Evolutionary conservation across 225 moss, liverwort and hornwort species (phyloP).

Genomic region (Antitrichia curtipendula): DNA sequence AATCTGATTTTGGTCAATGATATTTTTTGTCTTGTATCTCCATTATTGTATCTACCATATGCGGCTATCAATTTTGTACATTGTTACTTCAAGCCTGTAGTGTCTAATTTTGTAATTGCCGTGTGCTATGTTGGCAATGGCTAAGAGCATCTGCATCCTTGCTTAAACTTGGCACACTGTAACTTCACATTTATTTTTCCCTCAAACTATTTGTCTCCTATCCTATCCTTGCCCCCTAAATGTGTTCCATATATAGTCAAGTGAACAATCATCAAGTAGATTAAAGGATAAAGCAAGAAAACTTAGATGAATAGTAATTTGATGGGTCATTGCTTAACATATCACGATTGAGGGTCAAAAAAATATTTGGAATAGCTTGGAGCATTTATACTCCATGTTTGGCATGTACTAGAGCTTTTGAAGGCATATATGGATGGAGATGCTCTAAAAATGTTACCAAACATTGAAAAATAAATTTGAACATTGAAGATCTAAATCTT

Average conservation of each 20-base stretch:
- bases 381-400: not conserved
- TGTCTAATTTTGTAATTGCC: not conserved
- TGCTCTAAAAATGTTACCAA: not conserved
- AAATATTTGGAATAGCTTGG: not conserved
- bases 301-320: not conserved
- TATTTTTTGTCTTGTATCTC: not conserved
- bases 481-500: not conserved
- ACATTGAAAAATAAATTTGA: no score
- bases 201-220: not conserved
- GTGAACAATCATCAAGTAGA: not conserved
- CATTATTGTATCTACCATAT: not conserved
- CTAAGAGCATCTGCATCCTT: not conserved
- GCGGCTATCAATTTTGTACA: not conserved
- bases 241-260: not conserved
- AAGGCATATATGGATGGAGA: not conserved
- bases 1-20: not conserved
- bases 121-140: not conserved
- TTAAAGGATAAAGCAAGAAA: not conserved
- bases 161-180: not conserved
- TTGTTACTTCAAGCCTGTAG: not conserved
- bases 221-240: no score
- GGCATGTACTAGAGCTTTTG: not conserved
- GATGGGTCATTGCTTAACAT: not conserved
- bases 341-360: not conserved
- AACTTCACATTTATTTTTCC: not conserved